phyloP scores from a whole-genome alignment of 768 basidiomycete genomes.

The Rhodotorula graminis region DNA sequence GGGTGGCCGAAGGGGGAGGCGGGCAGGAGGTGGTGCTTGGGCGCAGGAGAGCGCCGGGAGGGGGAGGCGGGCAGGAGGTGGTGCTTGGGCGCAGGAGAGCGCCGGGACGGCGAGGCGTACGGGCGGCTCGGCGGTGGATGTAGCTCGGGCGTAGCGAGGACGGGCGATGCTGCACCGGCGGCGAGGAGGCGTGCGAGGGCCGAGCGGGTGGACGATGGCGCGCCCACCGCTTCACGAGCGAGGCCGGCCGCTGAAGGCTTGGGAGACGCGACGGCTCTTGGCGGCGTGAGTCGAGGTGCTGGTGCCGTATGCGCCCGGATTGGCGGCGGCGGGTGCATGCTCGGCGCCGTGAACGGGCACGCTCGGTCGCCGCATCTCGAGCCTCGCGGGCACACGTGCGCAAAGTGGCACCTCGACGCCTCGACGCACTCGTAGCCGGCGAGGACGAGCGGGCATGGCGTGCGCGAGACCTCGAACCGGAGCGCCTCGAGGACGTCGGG shows the following conservation, averaged over 20 bases:
- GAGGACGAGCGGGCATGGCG: conserved; percentile 3
- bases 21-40: not conserved
- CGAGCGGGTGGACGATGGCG: not conserved
- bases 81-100: not conserved
- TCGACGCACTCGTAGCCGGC: not conserved
- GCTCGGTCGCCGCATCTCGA: not conserved
- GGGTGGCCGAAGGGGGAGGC: conserved; percentile 16
- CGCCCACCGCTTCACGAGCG: not conserved
- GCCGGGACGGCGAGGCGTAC: not conserved
- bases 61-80: conserved; percentile 1
- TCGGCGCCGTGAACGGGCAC: not conserved
- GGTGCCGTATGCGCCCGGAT: not conserved
- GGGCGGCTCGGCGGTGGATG: too few relatives aligned
- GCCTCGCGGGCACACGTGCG: not conserved
- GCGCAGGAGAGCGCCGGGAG: not conserved
- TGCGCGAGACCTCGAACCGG: conserved; percentile 2
- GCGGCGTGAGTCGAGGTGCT: not conserved
- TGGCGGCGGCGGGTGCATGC: not conserved
- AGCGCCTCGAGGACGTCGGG: conserved; percentile 1
- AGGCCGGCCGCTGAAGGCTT: not conserved
- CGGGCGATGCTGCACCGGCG: not conserved
- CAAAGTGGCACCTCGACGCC: not conserved
- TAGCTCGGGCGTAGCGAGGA: too few relatives aligned
- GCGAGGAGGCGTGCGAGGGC: not conserved
- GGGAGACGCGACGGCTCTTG: too few relatives aligned